Conservation (phyloP, 768 basidiomycete genomes). For the Mycena chlorophos region DNA sequence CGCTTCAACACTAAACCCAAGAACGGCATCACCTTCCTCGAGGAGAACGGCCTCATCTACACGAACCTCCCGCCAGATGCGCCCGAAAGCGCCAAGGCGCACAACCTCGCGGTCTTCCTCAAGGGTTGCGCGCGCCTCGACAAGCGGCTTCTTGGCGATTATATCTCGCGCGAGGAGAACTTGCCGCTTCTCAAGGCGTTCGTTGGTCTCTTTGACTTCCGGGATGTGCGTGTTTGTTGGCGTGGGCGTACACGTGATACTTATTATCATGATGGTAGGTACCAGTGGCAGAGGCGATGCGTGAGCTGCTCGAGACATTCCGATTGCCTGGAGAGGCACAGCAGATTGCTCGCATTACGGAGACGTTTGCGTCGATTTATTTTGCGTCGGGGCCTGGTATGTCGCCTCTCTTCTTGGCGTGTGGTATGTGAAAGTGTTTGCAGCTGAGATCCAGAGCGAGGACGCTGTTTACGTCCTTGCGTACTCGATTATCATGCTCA, state of each 20-base stretch:
- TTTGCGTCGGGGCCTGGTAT: constrained; percentile 81
- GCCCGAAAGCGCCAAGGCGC: constrained; percentile 44
- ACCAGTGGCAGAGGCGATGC: constrained; percentile 93
- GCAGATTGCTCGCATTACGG: constrained; percentile 91
- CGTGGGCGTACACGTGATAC: background rate
- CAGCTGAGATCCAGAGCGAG: constrained; percentile 85
- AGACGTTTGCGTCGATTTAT: constrained; percentile 90
- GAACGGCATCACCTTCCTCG: constrained; percentile 83
- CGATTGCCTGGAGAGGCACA: constrained; percentile 93
- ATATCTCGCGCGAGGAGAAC: constrained; percentile 86
- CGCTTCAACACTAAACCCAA: constrained; percentile 95
- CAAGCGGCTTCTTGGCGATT: constrained; percentile 93
- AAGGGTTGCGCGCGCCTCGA: constrained; percentile 84
- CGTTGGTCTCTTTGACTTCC: constrained; percentile 86
- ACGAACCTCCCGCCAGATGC: constrained; percentile 56
- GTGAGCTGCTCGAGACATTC: constrained; percentile 91
- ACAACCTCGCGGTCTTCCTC: constrained; percentile 81
- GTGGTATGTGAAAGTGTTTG: constrained; percentile 8
- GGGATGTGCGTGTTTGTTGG: constrained; percentile 56
- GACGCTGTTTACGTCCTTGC: constrained; percentile 94
- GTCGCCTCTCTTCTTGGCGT: constrained; percentile 18
- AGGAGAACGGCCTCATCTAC: constrained; percentile 90
- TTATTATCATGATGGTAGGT: constrained; percentile 5
- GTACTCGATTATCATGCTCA: constrained; percentile 96
- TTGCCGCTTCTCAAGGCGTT: constrained; percentile 83